These are phyloP conservation scores for Hypericum androsaemum DNA, from an alignment of 345 rosid genomes.

Conservation along the genomic window DNA sequence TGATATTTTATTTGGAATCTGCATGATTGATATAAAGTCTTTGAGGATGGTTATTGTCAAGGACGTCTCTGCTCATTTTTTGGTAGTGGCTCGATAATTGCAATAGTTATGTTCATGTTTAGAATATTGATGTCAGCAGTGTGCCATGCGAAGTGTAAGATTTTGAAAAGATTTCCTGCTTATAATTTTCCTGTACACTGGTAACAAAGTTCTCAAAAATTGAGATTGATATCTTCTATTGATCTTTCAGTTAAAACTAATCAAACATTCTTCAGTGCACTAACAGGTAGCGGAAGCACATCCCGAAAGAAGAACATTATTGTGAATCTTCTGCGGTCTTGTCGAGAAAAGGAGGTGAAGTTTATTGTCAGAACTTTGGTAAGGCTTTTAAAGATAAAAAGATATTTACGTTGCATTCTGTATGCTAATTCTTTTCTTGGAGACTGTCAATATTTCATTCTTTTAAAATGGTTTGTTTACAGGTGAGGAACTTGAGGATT, in stretches of 20 bases:
- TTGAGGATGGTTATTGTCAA: too few species aligned
- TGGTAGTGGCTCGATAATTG: too few species aligned
- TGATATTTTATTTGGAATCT: conserved; percentile 10
- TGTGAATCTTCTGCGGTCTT: conserved; percentile 68
- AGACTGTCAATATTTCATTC: conserved; percentile 7
- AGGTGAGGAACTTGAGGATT: conserved; percentile 82
- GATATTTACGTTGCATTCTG: too few species aligned
- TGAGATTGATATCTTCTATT: too few species aligned
- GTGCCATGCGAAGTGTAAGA: too few species aligned
- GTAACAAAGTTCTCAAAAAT: too few species aligned
- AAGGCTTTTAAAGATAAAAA: conserved; percentile 11
- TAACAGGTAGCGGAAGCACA: conserved; percentile 76
- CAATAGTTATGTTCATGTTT: too few species aligned
- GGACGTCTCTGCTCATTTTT: too few species aligned
- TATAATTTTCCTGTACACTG: too few species aligned
- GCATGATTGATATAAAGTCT: too few species aligned
- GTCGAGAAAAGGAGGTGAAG: conserved; percentile 86
- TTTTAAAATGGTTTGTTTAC: conserved; percentile 3
- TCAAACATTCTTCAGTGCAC: conserved; percentile 46
- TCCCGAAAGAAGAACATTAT: conserved; percentile 67
- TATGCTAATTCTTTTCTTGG: neutral
- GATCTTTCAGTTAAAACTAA: conserved; percentile 10
- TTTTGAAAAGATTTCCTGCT: too few species aligned
- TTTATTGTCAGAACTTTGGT: conserved; percentile 86
- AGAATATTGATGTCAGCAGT: too few species aligned